phyloP scores from a whole-genome alignment of 352 stramenopile genomes.

The Pythium folliculosum region DNA sequence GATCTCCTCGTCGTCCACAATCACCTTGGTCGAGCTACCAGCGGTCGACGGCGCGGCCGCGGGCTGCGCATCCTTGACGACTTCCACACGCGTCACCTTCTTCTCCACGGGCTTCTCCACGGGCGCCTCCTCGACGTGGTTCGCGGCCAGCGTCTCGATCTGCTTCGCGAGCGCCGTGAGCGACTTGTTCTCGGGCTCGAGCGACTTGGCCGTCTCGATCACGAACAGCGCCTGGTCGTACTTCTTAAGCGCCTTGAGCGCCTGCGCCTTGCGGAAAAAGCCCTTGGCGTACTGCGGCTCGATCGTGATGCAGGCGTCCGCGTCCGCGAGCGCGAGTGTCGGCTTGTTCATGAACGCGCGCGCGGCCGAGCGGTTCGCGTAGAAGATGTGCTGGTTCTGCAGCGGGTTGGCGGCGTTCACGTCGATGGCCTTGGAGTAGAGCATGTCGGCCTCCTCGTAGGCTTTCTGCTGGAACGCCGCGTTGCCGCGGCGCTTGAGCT shows the following conservation, averaged over 20 bases:
- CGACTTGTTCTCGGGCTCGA: constrained; percentile 80
- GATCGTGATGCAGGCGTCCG: constrained; percentile 59
- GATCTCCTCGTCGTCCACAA: constrained; percentile 72
- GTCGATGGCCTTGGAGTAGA: constrained; percentile 97
- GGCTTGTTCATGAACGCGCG: constrained; percentile 83
- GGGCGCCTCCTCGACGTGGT: constrained; percentile 51
- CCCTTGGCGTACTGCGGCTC: constrained; percentile 78
- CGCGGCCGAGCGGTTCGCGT: constrained; percentile 87
- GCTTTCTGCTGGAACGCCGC: constrained; percentile 83
- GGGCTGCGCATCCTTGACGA: constrained; percentile 29
- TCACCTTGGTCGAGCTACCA: constrained; percentile 24
- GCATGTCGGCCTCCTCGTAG: constrained; percentile 91
- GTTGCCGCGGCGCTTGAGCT: constrained; percentile 89
- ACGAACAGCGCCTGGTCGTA: constrained; percentile 63
- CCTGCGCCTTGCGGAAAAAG: constrained; percentile 83
- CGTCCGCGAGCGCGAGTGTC: constrained; percentile 63
- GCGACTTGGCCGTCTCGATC: constrained; percentile 58
- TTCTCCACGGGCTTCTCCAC: constrained; percentile 39
- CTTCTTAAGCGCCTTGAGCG: constrained; percentile 68
- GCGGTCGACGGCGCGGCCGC: not conserved
- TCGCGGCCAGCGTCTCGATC: constrained; percentile 58
- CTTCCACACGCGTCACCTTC: constrained; percentile 57
- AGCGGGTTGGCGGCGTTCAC: constrained; percentile 54
- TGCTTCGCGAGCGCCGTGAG: constrained; percentile 60
- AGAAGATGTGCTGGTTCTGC: constrained; percentile 83